Evolutionary conservation across 306 rosid species (phyloP).

Genomic region (Quercus agrifolia): DNA sequence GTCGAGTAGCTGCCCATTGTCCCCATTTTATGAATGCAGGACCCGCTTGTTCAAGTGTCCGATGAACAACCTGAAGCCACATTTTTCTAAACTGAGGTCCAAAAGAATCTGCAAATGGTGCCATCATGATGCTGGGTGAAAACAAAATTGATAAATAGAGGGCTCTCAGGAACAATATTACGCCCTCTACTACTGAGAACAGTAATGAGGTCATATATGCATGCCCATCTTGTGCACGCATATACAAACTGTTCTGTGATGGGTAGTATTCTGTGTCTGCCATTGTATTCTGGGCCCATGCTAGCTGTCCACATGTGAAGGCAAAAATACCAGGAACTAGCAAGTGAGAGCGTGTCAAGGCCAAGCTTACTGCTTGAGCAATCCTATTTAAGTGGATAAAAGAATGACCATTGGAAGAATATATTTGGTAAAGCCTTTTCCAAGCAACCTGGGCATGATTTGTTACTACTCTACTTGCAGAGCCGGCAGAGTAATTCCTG

Average conservation of each 20-base stretch:
- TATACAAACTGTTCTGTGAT: constrained; percentile 52
- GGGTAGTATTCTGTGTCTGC: constrained; percentile 46
- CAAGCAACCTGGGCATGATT: constrained; percentile 58
- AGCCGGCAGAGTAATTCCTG: constrained; percentile 39
- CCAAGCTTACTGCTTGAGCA: constrained; percentile 88
- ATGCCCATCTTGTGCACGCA: constrained; percentile 82
- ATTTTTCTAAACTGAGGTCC: constrained; percentile 66
- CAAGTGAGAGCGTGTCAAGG: constrained; percentile 64
- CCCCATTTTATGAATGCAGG: constrained; percentile 99
- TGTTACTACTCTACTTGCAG: constrained; percentile 40
- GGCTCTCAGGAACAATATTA: constrained; percentile 67
- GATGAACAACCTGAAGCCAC: constrained; percentile 82
- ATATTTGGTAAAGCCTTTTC: constrained; percentile 60
- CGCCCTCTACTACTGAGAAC: constrained; percentile 55
- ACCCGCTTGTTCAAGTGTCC: constrained; percentile 83
- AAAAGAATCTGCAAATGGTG: constrained; percentile 69
- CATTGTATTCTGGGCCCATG: constrained; percentile 60
- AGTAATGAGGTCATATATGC: constrained; percentile 47
- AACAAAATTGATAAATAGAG: constrained; percentile 69
- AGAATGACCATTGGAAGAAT: constrained; percentile 34
- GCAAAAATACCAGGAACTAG: constrained; percentile 87
- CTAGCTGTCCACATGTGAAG: constrained; percentile 69
- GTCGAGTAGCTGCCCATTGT: constrained; percentile 99
- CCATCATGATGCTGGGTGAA: constrained; percentile 88
- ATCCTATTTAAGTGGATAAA: constrained; percentile 59